Percentiles rank a stretch among this genome's conserved stretches.
Evolutionary conservation across 2,329 filamentous ascomycete genomes (phyloP).

Genomic region (Calonectria montana): DNA sequence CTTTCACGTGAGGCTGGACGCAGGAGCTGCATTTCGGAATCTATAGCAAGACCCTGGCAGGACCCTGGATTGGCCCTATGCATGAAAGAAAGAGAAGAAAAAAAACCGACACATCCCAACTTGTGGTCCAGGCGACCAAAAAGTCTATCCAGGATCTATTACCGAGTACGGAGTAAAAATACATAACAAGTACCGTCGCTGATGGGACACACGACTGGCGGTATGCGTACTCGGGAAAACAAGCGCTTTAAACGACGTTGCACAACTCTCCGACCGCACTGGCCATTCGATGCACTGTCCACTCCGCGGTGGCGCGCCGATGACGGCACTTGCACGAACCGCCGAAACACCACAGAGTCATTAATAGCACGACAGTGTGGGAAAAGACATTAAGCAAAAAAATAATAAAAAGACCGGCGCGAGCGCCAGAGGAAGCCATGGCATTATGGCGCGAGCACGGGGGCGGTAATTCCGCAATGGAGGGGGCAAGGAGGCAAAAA

Average conservation of each 20-base stretch:
- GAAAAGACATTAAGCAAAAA: constrained; percentile 1
- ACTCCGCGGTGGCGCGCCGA: constrained; percentile 22
- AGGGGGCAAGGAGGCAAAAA: constrained; percentile 5
- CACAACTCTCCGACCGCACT: not conserved
- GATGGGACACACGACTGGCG: not conserved
- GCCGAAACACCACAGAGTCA: constrained; percentile 21
- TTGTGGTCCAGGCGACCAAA: not conserved
- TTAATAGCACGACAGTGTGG: not conserved
- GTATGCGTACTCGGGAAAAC: not conserved
- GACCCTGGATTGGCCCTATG: not conserved
- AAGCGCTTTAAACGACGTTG: not conserved
- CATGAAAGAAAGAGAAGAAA: not conserved
- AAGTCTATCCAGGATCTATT: not conserved
- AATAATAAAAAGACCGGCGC: constrained; percentile 20
- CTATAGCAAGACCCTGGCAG: too few species aligned
- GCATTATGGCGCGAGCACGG: constrained; percentile 26
- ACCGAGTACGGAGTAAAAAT: not conserved
- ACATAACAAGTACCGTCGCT: not conserved
- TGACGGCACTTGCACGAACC: constrained; percentile 33
- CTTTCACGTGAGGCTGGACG: not conserved
- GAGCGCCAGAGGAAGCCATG: constrained; percentile 33
- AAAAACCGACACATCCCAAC: not conserved
- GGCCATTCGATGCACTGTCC: not conserved
- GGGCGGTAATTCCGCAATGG: constrained; percentile 27
- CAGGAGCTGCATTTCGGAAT: not conserved